Percentiles rank a stretch among this genome's conserved stretches.
phyloP scores from a whole-genome alignment of 2,329 filamentous ascomycete genomes.

The Phaeosphaeria sp. region DNA sequence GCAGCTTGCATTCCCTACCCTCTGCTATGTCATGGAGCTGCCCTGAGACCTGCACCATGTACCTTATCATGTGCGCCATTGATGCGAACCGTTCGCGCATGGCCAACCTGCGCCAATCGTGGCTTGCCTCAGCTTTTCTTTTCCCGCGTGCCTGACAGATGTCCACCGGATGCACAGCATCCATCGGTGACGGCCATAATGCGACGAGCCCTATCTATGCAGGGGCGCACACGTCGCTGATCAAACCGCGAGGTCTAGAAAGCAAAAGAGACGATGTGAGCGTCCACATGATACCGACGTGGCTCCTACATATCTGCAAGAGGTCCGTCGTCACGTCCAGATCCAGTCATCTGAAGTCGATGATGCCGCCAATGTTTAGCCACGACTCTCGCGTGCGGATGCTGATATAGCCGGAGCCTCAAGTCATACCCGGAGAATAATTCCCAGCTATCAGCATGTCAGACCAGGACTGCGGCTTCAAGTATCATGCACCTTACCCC shows the following conservation, averaged over 20 bases:
- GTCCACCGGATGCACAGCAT: background rate
- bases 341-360: background rate
- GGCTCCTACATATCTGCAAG: background rate
- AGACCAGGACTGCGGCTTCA: background rate
- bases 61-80: slow-evolving; percentile 13
- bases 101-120: slow-evolving; percentile 7
- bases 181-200: background rate
- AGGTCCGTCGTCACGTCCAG: background rate
- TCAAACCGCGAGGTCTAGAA: background rate
- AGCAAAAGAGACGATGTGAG: background rate
- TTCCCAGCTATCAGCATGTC: background rate
- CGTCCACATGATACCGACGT: background rate
- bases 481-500: background rate
- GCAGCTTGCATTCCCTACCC: slow-evolving; percentile 1
- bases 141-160: slow-evolving; percentile 9
- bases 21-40: slow-evolving; percentile 13
- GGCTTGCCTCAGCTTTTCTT: background rate
- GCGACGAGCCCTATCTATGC: background rate
- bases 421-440: background rate
- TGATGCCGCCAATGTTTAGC: background rate
- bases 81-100: slow-evolving; percentile 18
- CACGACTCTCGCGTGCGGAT: background rate
- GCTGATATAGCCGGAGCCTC: background rate
- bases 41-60: too few species aligned
- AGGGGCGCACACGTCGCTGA: background rate